Percentiles rank a stretch among this genome's conserved stretches.
Evolutionary conservation across 176 grass and related monocot species (phyloP).

Genomic region (Oryza brachyantha): DNA sequence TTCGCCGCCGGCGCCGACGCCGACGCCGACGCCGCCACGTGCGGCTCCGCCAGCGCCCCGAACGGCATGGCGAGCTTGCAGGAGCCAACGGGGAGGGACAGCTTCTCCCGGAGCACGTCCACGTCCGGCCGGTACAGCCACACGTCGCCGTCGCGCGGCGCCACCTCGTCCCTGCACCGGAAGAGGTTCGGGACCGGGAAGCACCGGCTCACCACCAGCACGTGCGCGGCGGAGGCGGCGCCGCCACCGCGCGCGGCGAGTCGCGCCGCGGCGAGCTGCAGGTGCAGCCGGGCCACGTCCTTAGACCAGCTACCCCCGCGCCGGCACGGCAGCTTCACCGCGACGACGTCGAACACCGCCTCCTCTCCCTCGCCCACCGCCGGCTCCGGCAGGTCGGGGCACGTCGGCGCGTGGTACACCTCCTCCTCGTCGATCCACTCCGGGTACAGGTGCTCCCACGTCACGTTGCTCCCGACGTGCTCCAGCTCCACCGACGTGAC

Average conservation of each 20-base stretch:
- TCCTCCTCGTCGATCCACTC: slow-evolving; percentile 77
- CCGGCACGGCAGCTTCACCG: slow-evolving; percentile 55
- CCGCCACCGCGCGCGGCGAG: slow-evolving; percentile 22
- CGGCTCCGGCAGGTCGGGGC: slow-evolving; percentile 46
- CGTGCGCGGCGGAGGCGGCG: slow-evolving; percentile 28
- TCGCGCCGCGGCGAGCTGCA: slow-evolving; percentile 59
- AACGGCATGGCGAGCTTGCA: slow-evolving; percentile 66
- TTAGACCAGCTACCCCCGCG: slow-evolving; percentile 52
- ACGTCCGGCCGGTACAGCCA: slow-evolving; percentile 58
- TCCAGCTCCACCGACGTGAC: slow-evolving; percentile 17
- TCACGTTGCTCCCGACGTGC: slow-evolving; percentile 35
- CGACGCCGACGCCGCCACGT: background rate
- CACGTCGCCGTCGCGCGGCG: slow-evolving; percentile 48
- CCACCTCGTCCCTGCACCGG: slow-evolving; percentile 46
- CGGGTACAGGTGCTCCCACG: slow-evolving; percentile 55
- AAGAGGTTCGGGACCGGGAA: slow-evolving; percentile 66
- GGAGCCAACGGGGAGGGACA: slow-evolving; percentile 59
- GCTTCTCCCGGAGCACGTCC: slow-evolving; percentile 40
- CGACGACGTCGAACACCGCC: slow-evolving; percentile 37
- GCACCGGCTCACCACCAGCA: slow-evolving; percentile 64
- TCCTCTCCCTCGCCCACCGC: background rate
- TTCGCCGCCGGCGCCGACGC: background rate
- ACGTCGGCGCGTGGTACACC: slow-evolving; percentile 33
- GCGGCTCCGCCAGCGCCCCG: slow-evolving; percentile 24
- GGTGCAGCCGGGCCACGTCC: slow-evolving; percentile 63